A percentile compares a stretch with the other conserved stretches of the same genome.
Conservation (phyloP, 495 filamentous ascomycete species). For the Cetradonia linearis region DNA sequence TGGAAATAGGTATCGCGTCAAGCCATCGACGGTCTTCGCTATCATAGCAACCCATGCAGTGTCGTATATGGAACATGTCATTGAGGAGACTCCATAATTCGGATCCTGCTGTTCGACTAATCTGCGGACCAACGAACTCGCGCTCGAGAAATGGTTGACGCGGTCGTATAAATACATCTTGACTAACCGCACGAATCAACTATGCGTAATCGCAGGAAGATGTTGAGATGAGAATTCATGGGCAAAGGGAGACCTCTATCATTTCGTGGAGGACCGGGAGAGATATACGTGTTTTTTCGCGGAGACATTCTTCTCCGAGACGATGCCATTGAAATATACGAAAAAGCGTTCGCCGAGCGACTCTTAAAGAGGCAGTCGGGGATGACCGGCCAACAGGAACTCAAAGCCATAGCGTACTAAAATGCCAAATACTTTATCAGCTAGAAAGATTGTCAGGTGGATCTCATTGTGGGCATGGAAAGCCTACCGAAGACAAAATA, state of each 20-base stretch:
- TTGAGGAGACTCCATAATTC: slow-evolving; percentile 26
- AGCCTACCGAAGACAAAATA: not conserved
- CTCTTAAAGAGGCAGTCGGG: slow-evolving; percentile 8
- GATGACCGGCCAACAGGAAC: not conserved
- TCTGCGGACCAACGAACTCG: slow-evolving; percentile 15
- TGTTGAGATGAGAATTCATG: not conserved
- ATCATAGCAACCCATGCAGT: slow-evolving; percentile 6
- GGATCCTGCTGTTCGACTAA: slow-evolving; percentile 19
- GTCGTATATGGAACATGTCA: slow-evolving; percentile 22
- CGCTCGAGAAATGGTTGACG: slow-evolving; percentile 7
- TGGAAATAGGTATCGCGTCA: not conserved
- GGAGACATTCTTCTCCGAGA: not conserved
- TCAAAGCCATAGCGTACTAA: slow-evolving; percentile 1
- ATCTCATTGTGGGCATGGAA: not conserved
- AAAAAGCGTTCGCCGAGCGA: slow-evolving; percentile 1
- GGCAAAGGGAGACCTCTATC: no score
- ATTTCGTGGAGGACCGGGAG: not conserved
- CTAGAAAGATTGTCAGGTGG: slow-evolving; percentile 10
- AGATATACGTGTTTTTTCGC: slow-evolving; percentile 4
- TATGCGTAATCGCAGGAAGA: not conserved
- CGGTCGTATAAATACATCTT: slow-evolving; percentile 16
- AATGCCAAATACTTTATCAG: not conserved
- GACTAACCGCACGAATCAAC: not conserved
- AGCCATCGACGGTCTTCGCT: not conserved
- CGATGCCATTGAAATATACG: not conserved